A percentile compares a stretch with the other conserved stretches of the same genome.
Conservation (phyloP, 208 protist species). For the Crithidia sp. region DNA sequence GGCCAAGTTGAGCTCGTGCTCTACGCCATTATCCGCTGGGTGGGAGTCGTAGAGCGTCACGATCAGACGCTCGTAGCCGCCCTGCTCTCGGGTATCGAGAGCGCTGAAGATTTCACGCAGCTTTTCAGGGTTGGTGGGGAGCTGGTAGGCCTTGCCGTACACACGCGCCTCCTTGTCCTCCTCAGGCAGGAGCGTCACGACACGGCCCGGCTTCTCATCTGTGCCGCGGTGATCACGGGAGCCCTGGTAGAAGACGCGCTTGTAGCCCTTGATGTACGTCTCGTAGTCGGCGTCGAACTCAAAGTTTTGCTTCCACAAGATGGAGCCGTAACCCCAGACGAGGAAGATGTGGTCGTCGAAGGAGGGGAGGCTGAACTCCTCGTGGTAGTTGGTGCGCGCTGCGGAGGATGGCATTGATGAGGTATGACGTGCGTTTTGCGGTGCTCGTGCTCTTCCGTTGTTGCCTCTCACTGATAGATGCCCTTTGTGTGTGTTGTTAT, state of each 20-base stretch:
- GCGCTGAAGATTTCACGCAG: conserved; percentile 50
- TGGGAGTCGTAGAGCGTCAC: conserved; percentile 54
- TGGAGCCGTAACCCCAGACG: conserved; percentile 87
- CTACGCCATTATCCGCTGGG: conserved; percentile 1
- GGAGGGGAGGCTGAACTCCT: conserved; percentile 44
- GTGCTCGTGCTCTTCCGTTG: no score
- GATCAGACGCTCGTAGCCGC: conserved; percentile 63
- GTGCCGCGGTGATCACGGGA: conserved; percentile 78
- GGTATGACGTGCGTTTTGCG: no score
- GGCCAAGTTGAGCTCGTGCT: conserved; percentile 23
- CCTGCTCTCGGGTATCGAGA: conserved; percentile 71
- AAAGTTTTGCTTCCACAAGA: conserved; percentile 90
- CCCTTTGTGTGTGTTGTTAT: background rate
- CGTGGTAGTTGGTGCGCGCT: conserved; percentile 26
- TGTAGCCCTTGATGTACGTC: conserved; percentile 66
- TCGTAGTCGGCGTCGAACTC: conserved; percentile 66
- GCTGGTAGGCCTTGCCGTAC: conserved; percentile 75
- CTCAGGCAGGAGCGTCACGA: conserved; percentile 74
- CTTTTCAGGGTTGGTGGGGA: conserved; percentile 54
- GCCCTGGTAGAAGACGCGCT: conserved; percentile 84
- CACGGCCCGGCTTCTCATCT: conserved; percentile 65
- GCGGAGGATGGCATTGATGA: conserved; percentile 3
- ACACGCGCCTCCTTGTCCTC: conserved; percentile 47
- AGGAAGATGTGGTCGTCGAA: conserved; percentile 62
- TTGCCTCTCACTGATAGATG: no score